Evolutionary conservation across 2,329 filamentous ascomycete species (phyloP).

Genomic region (Bipolaris bicolor): DNA sequence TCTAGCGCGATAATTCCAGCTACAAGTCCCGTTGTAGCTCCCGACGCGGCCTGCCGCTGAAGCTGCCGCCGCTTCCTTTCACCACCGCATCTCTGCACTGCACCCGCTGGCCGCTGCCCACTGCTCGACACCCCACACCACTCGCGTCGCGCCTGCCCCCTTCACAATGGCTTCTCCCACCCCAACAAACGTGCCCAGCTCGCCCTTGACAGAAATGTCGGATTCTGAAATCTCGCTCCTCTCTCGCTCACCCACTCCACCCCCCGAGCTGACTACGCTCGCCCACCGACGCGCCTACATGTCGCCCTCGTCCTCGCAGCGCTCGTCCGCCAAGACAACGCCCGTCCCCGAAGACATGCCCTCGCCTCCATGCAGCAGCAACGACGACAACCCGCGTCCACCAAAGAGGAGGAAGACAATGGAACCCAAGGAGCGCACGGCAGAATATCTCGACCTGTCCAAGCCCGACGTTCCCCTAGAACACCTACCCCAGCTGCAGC

Average conservation of each 20-base stretch:
- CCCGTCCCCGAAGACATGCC: constrained; percentile 55
- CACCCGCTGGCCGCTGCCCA: constrained; percentile 21
- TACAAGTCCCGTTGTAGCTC: constrained; percentile 4
- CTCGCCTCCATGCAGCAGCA: constrained; percentile 52
- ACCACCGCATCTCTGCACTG: constrained; percentile 18
- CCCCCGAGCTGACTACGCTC: constrained; percentile 39
- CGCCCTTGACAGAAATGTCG: constrained; percentile 50
- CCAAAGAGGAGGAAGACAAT: constrained; percentile 73
- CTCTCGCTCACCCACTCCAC: constrained; percentile 42
- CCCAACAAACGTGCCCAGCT: constrained; percentile 39
- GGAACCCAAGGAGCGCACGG: constrained; percentile 71
- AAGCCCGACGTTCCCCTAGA: constrained; percentile 58
- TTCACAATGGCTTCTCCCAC: constrained; percentile 38
- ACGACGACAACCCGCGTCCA: constrained; percentile 70
- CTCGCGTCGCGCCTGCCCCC: constrained; percentile 11
- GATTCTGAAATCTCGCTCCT: constrained; percentile 41
- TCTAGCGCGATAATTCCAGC: not conserved
- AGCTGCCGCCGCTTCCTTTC: constrained; percentile 15
- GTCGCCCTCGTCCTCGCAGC: constrained; percentile 53
- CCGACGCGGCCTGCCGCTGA: constrained; percentile 18
- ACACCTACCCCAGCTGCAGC: constrained; percentile 69
- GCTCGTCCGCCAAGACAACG: constrained; percentile 54
- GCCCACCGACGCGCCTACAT: constrained; percentile 39
- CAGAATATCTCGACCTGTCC: constrained; percentile 78
- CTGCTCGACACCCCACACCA: constrained; percentile 10